Evolutionary conservation across 352 stramenopile genomes (phyloP).

Genomic region (Phytophthora ohioensis): DNA sequence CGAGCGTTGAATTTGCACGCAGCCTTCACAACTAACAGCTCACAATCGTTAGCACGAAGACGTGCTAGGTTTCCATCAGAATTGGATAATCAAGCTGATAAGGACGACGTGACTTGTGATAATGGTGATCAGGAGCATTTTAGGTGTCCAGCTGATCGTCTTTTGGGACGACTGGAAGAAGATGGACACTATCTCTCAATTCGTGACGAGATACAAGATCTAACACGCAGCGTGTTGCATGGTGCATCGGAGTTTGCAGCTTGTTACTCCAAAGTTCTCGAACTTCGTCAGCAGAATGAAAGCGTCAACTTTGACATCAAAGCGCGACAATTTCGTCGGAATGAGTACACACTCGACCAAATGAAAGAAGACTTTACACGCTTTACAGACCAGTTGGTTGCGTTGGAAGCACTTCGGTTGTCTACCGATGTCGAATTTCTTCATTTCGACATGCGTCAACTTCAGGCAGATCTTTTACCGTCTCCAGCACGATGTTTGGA

Average conservation of each 20-base stretch:
- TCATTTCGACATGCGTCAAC: constrained; percentile 46
- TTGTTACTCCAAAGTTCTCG: constrained; percentile 47
- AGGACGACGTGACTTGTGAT: not conserved
- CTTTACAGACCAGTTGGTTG: constrained; percentile 33
- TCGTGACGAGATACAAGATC: constrained; percentile 51
- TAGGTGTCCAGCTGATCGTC: constrained; percentile 20
- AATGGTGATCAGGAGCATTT: constrained; percentile 19
- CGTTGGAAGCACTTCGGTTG: constrained; percentile 29
- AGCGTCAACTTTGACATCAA: constrained; percentile 59
- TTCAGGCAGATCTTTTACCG: constrained; percentile 52
- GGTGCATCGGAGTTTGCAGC: constrained; percentile 35
- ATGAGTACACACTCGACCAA: constrained; percentile 50
- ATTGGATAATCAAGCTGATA: not conserved
- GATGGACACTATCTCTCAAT: constrained; percentile 45
- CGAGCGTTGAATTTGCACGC: constrained; percentile 39
- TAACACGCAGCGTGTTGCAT: constrained; percentile 38
- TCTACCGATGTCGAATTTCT: constrained; percentile 52
- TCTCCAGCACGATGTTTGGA: constrained; percentile 54
- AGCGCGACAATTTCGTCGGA: constrained; percentile 45
- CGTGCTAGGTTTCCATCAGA: too few relatives aligned
- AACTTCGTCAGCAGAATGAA: constrained; percentile 54
- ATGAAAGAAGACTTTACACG: constrained; percentile 51
- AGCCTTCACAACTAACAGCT: not conserved
- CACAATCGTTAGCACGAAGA: not conserved
- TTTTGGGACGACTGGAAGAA: constrained; percentile 50